Evolutionary conservation across 1,284 basidiomycete genomes (phyloP).

Genomic region (Irpex rosettiformis): DNA sequence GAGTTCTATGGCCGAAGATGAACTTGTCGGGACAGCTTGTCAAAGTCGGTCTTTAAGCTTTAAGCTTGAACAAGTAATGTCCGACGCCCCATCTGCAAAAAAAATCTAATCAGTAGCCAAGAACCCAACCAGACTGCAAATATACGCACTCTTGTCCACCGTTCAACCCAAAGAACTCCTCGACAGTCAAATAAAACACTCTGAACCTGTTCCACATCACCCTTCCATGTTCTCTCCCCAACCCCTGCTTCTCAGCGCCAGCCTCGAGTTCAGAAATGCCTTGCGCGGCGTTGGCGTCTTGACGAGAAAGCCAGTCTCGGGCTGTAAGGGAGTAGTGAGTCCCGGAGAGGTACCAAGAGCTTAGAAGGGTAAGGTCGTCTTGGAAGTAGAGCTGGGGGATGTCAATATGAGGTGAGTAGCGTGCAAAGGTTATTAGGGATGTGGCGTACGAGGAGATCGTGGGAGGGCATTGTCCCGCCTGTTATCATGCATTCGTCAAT

Average conservation of each 20-base stretch:
- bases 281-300: constrained; percentile 44
- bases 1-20: too few species aligned
- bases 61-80: constrained; percentile 48
- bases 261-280: constrained; percentile 52
- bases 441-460: constrained; percentile 59
- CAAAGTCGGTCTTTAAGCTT: constrained; percentile 14
- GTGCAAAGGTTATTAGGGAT: not conserved
- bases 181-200: constrained; percentile 75
- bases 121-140: too few species aligned
- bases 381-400: constrained; percentile 61
- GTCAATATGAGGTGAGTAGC: not conserved
- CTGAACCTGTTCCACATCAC: constrained; percentile 69
- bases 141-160: constrained; percentile 61
- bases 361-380: constrained; percentile 54
- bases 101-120: not conserved
- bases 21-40: too few species aligned
- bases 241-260: constrained; percentile 46
- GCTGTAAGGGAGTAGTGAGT: constrained; percentile 65
- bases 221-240: constrained; percentile 47
- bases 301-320: constrained; percentile 67
- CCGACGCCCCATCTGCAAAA: constrained; percentile 47
- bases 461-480: constrained; percentile 65
- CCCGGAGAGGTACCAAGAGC: constrained; percentile 66
- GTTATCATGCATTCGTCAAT: constrained; percentile 16
- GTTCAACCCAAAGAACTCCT: constrained; percentile 70